These are phyloP conservation scores for Naematelia aurantialba DNA, from an alignment of 768 basidiomycete genomes.

Conservation along the genomic window DNA sequence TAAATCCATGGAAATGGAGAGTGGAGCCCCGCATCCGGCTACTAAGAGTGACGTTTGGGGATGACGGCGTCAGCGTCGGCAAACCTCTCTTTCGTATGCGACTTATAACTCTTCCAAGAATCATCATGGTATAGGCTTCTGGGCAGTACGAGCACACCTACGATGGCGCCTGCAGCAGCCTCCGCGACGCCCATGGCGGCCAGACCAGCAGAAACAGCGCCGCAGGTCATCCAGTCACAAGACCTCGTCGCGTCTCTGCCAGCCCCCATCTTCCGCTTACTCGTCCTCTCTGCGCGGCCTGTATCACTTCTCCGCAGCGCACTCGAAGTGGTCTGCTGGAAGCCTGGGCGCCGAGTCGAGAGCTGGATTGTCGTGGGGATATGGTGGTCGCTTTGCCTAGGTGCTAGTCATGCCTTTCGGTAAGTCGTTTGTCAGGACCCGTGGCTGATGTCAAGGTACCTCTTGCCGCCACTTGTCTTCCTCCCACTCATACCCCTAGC, in stretches of 20 bases:
- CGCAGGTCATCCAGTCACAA: slow-evolving; percentile 14
- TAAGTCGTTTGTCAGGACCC: slow-evolving; percentile 40
- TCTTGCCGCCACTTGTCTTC: slow-evolving; percentile 59
- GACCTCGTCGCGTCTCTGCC: slow-evolving; percentile 42
- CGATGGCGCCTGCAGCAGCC: slow-evolving; percentile 11
- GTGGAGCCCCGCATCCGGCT: too few relatives aligned
- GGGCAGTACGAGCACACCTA: not conserved
- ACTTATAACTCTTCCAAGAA: too few relatives aligned
- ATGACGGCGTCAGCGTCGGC: too few relatives aligned
- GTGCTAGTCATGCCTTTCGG: slow-evolving; percentile 58
- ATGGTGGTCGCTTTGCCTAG: slow-evolving; percentile 77
- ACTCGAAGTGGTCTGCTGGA: slow-evolving; percentile 43
- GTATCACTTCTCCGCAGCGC: slow-evolving; percentile 22
- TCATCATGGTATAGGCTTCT: not conserved
- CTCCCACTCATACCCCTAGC: slow-evolving; percentile 51
- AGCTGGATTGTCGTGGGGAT: slow-evolving; percentile 59
- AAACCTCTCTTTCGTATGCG: too few relatives aligned
- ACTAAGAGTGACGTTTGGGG: too few relatives aligned
- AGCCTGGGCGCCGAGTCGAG: slow-evolving; percentile 35
- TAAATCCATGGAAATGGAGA: too few relatives aligned
- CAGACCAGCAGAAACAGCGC: slow-evolving; percentile 6
- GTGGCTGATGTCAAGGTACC: slow-evolving; percentile 57
- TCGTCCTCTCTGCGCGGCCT: slow-evolving; percentile 39
- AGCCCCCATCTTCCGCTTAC: slow-evolving; percentile 43
- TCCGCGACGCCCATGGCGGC: slow-evolving; percentile 2